Evolutionary conservation across 768 basidiomycete species (phyloP), one percentile per base, ranked within the genome.

Genomic region (Omphalotus guepiniiformis): DNA sequence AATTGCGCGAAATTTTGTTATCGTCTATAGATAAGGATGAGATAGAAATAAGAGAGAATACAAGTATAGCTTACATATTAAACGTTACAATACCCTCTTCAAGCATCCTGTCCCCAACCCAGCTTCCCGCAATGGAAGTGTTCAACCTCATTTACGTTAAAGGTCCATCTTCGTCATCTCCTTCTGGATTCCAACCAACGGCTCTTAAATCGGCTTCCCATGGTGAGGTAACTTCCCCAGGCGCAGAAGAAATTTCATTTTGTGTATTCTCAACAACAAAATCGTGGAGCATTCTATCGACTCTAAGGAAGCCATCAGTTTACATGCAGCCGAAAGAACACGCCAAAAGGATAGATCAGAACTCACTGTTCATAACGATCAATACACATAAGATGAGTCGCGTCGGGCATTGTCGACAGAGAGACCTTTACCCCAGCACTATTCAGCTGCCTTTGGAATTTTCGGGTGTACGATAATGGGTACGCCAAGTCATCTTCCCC

Each of bases 401-500:
- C 59, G 21, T 47, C 55, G 0, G 50, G 52, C 3, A 60, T 38
- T 12, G 49, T 48, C 1, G 42, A 38, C 11, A 60, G 39, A 35
- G 41, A 25, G 1, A 39, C 59, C 2, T 56, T 27, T 27, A 56
- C 50, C 15, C 55, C 59, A 47, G 52, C 54, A 30, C 52, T 47
- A 39, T 28, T 52, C 50, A 66, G 56, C 27, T 50, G 47, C 34
- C 51, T 39, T 34, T 37, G 42, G 28, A 61, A 56, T 41, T 47
- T 50, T 8, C 46, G 40, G 19, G 48, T 53, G 40, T 47, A 48
- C 26, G 46, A 55, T 47, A 55, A 16, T 18, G 43, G 41, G 36
- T 53, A 56, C 21, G 57, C 57, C 48, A 63, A 61, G 32, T 62
- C 63, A 42, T 60, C 55, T 0, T n/a, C n/a, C n/a, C 44, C 44